These are phyloP conservation scores for Omphalotus olearius DNA, from an alignment of 1,284 basidiomycete species.

Conservation along the genomic window DNA sequence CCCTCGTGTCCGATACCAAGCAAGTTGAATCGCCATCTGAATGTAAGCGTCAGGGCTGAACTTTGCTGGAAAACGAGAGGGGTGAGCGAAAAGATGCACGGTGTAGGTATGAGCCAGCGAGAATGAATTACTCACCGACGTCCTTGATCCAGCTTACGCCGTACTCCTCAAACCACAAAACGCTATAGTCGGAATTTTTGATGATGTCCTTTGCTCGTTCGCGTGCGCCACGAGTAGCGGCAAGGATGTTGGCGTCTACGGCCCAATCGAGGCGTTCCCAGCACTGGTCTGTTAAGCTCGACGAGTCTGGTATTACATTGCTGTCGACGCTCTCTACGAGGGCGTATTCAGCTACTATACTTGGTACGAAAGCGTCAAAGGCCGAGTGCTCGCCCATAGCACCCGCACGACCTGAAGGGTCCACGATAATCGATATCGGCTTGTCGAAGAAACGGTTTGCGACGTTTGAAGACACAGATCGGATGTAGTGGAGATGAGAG, in stretches of 20 bases:
- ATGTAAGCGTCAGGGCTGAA: conserved; percentile 88
- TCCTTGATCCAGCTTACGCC: conserved; percentile 91
- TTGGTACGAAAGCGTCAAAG: conserved; percentile 89
- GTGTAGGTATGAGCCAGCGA: neutral
- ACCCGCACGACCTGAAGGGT: conserved; percentile 83
- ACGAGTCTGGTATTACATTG: conserved; percentile 24
- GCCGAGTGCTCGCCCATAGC: conserved; percentile 93
- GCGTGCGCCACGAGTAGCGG: conserved; percentile 61
- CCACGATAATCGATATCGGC: conserved; percentile 78
- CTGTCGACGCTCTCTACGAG: conserved; percentile 61
- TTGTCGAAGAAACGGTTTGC: conserved; percentile 96
- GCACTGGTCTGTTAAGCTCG: conserved; percentile 23
- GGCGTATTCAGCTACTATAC: conserved; percentile 85
- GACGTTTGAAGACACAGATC: conserved; percentile 60
- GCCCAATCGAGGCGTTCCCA: conserved; percentile 80
- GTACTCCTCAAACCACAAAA: conserved; percentile 84
- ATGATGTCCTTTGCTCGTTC: conserved; percentile 59
- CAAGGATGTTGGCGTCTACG: conserved; percentile 55
- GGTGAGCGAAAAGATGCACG: conserved; percentile 29
- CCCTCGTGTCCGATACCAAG: conserved; percentile 81
- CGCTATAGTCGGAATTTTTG: conserved; percentile 79
- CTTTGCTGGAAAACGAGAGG: conserved; percentile 29
- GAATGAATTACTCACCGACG: conserved; percentile 45
- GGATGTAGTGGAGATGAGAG: conserved; percentile 76
- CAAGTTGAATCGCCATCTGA: conserved; percentile 92